These are phyloP conservation scores for Fonsecaea pedrosoi DNA, from an alignment of 2,329 filamentous ascomycete species.

Conservation along the genomic window DNA sequence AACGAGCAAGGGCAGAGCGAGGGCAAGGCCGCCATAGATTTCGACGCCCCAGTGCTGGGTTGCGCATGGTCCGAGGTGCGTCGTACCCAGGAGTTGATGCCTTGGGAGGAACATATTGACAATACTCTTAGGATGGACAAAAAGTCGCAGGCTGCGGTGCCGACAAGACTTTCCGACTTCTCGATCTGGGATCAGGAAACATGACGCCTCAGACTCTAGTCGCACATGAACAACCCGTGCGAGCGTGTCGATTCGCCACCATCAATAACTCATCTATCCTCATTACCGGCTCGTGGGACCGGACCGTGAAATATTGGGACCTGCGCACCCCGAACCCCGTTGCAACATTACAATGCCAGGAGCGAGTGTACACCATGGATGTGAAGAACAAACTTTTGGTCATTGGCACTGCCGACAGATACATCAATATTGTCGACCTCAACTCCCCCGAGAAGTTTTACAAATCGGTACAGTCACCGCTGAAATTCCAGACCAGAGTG, in stretches of 20 bases:
- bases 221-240: constrained; percentile 79
- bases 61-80: constrained; percentile 87
- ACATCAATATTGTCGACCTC: constrained; percentile 94
- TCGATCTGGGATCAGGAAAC: constrained; percentile 74
- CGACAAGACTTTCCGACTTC: constrained; percentile 87
- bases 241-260: constrained; percentile 78
- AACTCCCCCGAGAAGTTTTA: constrained; percentile 88
- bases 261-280: constrained; percentile 76
- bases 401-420: constrained; percentile 89
- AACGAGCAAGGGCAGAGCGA: constrained; percentile 76
- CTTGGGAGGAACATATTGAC: constrained; percentile 25
- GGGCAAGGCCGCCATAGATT: constrained; percentile 84
- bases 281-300: constrained; percentile 77
- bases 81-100: constrained; percentile 14
- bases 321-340: constrained; percentile 57
- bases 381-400: constrained; percentile 87
- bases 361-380: constrained; percentile 82
- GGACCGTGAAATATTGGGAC: constrained; percentile 65
- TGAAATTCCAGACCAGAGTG: constrained; percentile 97
- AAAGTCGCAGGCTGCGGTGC: constrained; percentile 87
- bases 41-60: constrained; percentile 82
- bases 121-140: constrained; percentile 74
- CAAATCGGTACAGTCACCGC: constrained; percentile 92
- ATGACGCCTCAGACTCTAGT: constrained; percentile 65
- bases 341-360: constrained; percentile 55